Evolutionary conservation across 305 asterid genomes (phyloP), one percentile per base, ranked within the genome.

Genomic region (Fraxinus greggii): DNA sequence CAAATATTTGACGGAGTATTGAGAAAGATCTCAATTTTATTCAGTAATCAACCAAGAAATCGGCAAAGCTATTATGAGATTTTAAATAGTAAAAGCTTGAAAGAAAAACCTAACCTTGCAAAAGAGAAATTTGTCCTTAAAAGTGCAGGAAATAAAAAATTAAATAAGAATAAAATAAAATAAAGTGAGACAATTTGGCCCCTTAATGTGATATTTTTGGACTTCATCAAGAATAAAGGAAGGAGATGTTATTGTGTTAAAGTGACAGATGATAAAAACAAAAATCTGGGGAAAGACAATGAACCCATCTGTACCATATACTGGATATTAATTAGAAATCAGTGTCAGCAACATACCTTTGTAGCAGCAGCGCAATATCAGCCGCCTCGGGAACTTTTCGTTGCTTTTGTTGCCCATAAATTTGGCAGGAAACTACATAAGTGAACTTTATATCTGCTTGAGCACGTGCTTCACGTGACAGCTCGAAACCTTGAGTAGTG

Each of bases 401-500:
- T 85, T 92, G 98, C 92, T 94, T 96, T 81, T 96, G 99, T 84
- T 94, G 99, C 90, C 99, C 99, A 86, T 94, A 96, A 75, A 94
- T 96, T 92, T 94, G 99, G 90, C 99, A 96, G 75, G 99, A 96
- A 84, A 96, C 90, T 56, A 96, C 98, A 82, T 96, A 94, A 33
- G 98, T 96, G 86, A 94, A 96, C 88, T 96, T 96, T 83, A 96
- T 85, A 91, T 94, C 99, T 75, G 98, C 98, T 82, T 96, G 99
- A 61, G 98, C 99, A 80, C 97, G 93, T 79, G 98, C 97, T 91
- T 91, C 97, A 79, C 87, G 97, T 35, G 99, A 96, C 83, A 89
- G 80, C 90, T 94, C 93, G 89, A 93, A 93, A 61, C 98, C 97
- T 86, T 89, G 94, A 65, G 92, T 86, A 40, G 91, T 78, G 79